Base-by-base conservation (phyloP, 768 basidiomycete genomes). In the Pulveroboletus sp. region DNA sequence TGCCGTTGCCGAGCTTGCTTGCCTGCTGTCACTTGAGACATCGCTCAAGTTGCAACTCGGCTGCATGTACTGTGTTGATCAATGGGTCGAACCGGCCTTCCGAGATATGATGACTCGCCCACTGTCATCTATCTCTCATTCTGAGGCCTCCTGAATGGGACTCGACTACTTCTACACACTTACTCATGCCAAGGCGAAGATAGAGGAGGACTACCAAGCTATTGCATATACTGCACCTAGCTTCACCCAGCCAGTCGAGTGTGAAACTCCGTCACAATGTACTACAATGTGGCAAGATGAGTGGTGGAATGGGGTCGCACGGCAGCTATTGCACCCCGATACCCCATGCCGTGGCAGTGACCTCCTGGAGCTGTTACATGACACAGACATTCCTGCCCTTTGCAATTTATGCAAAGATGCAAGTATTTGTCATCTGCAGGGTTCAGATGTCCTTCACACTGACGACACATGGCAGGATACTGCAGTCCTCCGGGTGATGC, bases 301-400 rank as follows among this genome's bases (percentile, higher is more conserved):
- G 12, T 55, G 53, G 53, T 55, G 53, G 53, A 51, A 49, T 40
- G 53, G 43, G 0, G 9, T 55, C 1, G 50, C 46, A 21, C 9
- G 46, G 4, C 53, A 48, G 0, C 35, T 55, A 0, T 20, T 55
- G 0, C 53, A 55, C 5, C 50, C 49, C 1, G 49, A 55, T 16
- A 12, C 2, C 2, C 52, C 40, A 6, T 45, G 33, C 5, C 43
- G 9, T 29, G 25, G 8, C 2, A 3, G 35, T 2, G 41, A 47
- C 0, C n/a, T 51, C 4, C 17, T 53, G n/a, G 7, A 1, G 9
- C 6, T 51, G 6, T 9, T 51, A 2, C 35, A 39, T 0, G 10
- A 39, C 2, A 14, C 31, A 2, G 40, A 47, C 4, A 39, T 46
- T 12, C 45, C 35, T 13, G 41, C 36, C 5, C 5, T 51, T n/a